Percentiles rank a stretch among this genome's conserved stretches.
Evolutionary conservation across 2,329 filamentous ascomycete genomes (phyloP).

Genomic region (Claviceps quebecensis): DNA sequence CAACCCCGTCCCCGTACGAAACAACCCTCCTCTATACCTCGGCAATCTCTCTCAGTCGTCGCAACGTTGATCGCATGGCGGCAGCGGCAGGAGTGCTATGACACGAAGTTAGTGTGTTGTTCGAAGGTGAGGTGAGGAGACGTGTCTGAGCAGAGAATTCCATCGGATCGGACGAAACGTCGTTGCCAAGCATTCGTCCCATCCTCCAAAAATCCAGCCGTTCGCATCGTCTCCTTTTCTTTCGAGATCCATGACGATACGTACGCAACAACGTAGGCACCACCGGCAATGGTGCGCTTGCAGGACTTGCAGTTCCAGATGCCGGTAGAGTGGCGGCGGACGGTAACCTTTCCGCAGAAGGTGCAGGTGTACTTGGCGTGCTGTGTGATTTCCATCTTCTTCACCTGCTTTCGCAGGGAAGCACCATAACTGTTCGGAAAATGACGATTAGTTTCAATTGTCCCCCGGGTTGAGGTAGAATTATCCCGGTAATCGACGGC

Average conservation of each 20-base stretch:
- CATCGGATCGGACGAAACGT: neutral
- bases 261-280: slow-evolving; percentile 94
- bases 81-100: slow-evolving; percentile 78
- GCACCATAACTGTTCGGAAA: slow-evolving; percentile 67
- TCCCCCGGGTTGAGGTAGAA: no score
- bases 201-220: neutral
- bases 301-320: slow-evolving; percentile 97
- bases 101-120: neutral
- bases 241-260: slow-evolving; percentile 27
- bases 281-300: slow-evolving; percentile 63
- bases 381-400: slow-evolving; percentile 99
- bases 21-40: slow-evolving; percentile 56
- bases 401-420: slow-evolving; percentile 88
- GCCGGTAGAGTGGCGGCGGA: slow-evolving; percentile 80
- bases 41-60: slow-evolving; percentile 92
- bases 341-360: slow-evolving; percentile 95
- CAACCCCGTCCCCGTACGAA: slow-evolving; percentile 10
- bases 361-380: slow-evolving; percentile 96
- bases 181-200: neutral
- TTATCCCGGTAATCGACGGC: neutral
- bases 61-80: slow-evolving; percentile 89
- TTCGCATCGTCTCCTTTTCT: neutral
- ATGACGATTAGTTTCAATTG: neutral
- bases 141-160: no score
- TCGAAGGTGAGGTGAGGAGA: neutral